These are phyloP conservation scores for Rubroshorea leprosula DNA, from an alignment of 345 rosid species.

Conservation along the genomic window DNA sequence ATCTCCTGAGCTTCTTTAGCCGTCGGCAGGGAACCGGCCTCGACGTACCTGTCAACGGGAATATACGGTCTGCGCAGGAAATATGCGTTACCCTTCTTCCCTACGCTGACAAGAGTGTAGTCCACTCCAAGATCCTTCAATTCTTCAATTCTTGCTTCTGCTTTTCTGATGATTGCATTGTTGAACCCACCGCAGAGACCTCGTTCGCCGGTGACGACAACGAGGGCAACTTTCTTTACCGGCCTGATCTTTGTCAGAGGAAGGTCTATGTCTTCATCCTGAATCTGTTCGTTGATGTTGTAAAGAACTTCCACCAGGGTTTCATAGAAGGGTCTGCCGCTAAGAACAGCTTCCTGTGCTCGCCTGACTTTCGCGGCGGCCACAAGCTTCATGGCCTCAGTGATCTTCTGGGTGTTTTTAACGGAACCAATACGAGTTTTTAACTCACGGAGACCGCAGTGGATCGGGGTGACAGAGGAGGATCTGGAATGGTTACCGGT, in stretches of 20 bases:
- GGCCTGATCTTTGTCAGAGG: slow-evolving; percentile 83
- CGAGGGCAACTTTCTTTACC: slow-evolving; percentile 91
- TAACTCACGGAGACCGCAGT: slow-evolving; percentile 76
- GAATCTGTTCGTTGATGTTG: slow-evolving; percentile 94
- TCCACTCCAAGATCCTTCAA: slow-evolving; percentile 59
- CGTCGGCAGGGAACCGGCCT: slow-evolving; percentile 45
- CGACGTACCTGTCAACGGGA: slow-evolving; percentile 59
- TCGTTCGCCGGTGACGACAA: slow-evolving; percentile 85
- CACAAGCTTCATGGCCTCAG: slow-evolving; percentile 97
- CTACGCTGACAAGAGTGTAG: slow-evolving; percentile 72
- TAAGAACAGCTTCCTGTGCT: slow-evolving; percentile 96
- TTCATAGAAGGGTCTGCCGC: slow-evolving; percentile 85
- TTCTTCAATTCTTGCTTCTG: slow-evolving; percentile 65
- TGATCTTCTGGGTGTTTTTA: slow-evolving; percentile 93
- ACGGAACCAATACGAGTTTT: slow-evolving; percentile 72
- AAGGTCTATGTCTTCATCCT: slow-evolving; percentile 70
- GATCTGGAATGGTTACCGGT: slow-evolving; percentile 38
- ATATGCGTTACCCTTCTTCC: slow-evolving; percentile 80
- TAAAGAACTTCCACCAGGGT: slow-evolving; percentile 87
- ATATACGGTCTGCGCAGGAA: slow-evolving; percentile 76
- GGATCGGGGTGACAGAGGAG: slow-evolving; percentile 49
- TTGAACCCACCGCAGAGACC: slow-evolving; percentile 89
- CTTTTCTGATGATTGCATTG: slow-evolving; percentile 68
- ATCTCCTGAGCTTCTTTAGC: slow-evolving; percentile 74
- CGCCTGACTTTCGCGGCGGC: slow-evolving; percentile 96